Evolutionary conservation across 306 rosid genomes (phyloP), one percentile per base, ranked within the genome.

Genomic region (Gynostemma pentaphyllum): DNA sequence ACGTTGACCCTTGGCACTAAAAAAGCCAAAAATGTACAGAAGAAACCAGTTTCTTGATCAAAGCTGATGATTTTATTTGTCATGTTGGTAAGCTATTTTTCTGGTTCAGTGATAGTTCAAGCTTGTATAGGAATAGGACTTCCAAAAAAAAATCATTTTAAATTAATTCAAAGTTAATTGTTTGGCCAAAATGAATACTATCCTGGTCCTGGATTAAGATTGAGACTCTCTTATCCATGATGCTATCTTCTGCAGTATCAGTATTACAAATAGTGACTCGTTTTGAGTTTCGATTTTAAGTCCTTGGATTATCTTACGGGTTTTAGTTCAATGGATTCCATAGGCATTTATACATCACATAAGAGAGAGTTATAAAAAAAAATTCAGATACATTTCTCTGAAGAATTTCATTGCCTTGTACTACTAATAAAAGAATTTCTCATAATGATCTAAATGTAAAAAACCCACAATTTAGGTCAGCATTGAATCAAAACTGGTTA

Each of bases 401-500:
- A 34, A 34, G 4, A 34, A 34, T 34, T 34, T 34, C 39, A 34
- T 34, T 34, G 3, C 5, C 9, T 34, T 34, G 9, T 9, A 34
- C n/a, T n/a, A n/a, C n/a, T n/a, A n/a, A n/a, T n/a, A 59, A 34
- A 57, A 21, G 45, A 57, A 57, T 57, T n/a, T n/a, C 1, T 36
- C 1, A 26, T 7, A 21, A 19, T 22, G 37, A 1, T 34, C 12
- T 56, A 19, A 34, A 32, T 9, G 16, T 30, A 10, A 56, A 56
- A 1, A 16, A 16, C 64, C 45, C 29, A 56, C 23, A 56, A 18
- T 18, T 56, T 3, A 5, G 64, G 27, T 65, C 49, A 45, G 72
- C 56, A 2, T 67, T 66, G 19, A 15, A 7, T 76, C 66, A 83
- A 52, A 81, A 72, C 2, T 82, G 87, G 69, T 71, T 87, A 7